Percentiles rank a stretch among this genome's conserved stretches.
Conservation (phyloP, 306 rosid species). For the Fragaria iinumae region DNA sequence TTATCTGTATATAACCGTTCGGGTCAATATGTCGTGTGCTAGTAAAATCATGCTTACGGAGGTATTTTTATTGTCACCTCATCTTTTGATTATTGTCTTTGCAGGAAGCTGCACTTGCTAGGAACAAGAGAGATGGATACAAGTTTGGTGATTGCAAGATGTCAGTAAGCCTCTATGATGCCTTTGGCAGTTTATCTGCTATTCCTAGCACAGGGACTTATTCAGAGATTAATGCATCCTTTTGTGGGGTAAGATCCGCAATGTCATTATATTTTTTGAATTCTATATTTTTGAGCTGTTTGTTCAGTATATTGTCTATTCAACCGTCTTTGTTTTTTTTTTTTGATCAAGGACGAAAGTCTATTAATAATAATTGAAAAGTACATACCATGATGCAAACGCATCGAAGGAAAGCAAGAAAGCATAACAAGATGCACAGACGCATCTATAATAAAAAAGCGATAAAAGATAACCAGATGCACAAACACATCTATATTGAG, state of each 20-base stretch:
- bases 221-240: not conserved
- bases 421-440: too few relatives aligned
- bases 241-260: not conserved
- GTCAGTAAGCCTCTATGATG: constrained; percentile 24
- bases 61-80: not conserved
- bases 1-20: not conserved
- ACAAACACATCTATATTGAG: too few relatives aligned
- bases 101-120: constrained; percentile 25
- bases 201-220: not conserved
- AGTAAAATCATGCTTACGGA: not conserved
- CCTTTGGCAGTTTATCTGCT: not conserved
- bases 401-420: too few relatives aligned
- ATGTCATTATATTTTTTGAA: not conserved
- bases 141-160: not conserved
- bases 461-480: too few relatives aligned
- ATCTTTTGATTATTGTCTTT: not conserved
- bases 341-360: too few relatives aligned
- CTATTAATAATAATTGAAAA: too few relatives aligned
- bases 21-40: not conserved
- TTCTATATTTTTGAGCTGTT: not conserved
- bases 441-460: too few relatives aligned
- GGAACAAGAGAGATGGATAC: constrained; percentile 20
- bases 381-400: too few relatives aligned
- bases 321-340: too few relatives aligned
- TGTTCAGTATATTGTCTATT: not conserved